A percentile compares a stretch with the other conserved stretches of the same genome.
Evolutionary conservation across 2,329 filamentous ascomycete genomes (phyloP).

Genomic region (Penicillium sp.): DNA sequence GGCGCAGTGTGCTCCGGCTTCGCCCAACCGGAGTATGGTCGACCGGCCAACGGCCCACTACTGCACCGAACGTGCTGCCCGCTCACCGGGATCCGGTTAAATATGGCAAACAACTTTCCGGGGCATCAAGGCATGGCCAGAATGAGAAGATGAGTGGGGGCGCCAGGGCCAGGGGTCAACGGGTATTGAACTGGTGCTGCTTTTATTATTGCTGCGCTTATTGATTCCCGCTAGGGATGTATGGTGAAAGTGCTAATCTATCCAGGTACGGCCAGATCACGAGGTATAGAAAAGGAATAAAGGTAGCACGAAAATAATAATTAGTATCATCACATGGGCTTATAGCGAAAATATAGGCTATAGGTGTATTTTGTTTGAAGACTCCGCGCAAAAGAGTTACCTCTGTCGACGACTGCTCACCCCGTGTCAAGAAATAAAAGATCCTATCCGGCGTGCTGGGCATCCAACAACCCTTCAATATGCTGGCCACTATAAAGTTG

Average conservation of each 20-base stretch:
- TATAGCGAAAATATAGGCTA: too few species aligned
- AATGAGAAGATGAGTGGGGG: not conserved
- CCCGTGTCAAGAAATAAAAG: too few species aligned
- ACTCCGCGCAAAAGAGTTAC: too few species aligned
- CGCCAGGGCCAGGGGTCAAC: not conserved
- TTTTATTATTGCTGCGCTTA: not conserved
- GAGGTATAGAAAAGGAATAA: not conserved
- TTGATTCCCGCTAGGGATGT: not conserved
- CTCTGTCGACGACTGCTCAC: too few species aligned
- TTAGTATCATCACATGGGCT: too few species aligned
- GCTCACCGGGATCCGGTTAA: constrained; percentile 29
- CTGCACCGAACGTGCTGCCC: constrained; percentile 18
- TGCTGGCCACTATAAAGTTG: too few species aligned
- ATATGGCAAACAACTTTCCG: constrained; percentile 18
- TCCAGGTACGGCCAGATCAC: not conserved
- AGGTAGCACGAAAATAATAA: too few species aligned
- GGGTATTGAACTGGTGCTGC: not conserved
- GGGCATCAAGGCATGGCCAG: not conserved
- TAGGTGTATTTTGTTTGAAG: too few species aligned
- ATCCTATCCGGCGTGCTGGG: too few species aligned
- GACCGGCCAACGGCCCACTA: constrained; percentile 31
- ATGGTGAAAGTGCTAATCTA: not conserved
- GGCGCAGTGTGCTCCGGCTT: constrained; percentile 38
- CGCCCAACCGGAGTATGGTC: constrained; percentile 28
- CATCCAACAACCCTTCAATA: too few species aligned